A percentile compares a stretch with the other conserved stretches of the same genome.
Conservation (phyloP, 2,329 filamentous ascomycete species). For the Eurotiales sp. region DNA sequence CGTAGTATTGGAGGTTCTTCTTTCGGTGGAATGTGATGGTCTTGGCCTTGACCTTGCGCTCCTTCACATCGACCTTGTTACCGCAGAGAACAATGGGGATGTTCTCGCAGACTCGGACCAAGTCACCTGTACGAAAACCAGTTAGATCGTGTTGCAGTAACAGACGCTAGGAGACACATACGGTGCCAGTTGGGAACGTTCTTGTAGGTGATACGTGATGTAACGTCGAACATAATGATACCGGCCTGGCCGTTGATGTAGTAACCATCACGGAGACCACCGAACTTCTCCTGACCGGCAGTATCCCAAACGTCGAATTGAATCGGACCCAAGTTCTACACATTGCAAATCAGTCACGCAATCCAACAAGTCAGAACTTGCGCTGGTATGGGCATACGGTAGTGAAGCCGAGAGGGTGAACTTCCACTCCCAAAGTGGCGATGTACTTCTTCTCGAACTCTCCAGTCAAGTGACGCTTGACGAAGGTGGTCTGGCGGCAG, state of each 20-base stretch:
- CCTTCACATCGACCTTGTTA: conserved; percentile 99
- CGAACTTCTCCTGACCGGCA: conserved; percentile 98
- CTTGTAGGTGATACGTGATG: conserved; percentile 99
- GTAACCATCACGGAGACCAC: conserved; percentile 98
- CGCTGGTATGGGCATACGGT: conserved; percentile 65
- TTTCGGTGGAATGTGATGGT: conserved; percentile 99
- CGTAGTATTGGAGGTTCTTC: conserved; percentile 99
- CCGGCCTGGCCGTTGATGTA: conserved; percentile 99
- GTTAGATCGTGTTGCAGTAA: conserved; percentile 14
- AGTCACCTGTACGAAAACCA: conserved; percentile 63
- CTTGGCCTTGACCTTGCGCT: conserved; percentile 99
- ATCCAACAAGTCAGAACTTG: conserved; percentile 17
- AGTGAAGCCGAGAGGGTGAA: conserved; percentile 95
- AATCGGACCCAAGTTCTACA: conserved; percentile 84
- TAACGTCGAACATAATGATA: conserved; percentile 99
- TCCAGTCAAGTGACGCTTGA: conserved; percentile 99
- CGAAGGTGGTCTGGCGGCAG: conserved; percentile 82
- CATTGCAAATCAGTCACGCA: conserved; percentile 20
- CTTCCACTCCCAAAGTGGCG: conserved; percentile 97
- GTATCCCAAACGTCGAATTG: conserved; percentile 99
- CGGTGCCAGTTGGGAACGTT: conserved; percentile 99
- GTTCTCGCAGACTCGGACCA: conserved; percentile 98
- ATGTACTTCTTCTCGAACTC: conserved; percentile 99
- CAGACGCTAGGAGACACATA: conserved; percentile 53
- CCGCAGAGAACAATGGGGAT: conserved; percentile 97